phyloP scores from a whole-genome alignment of 306 rosid genomes.

The Dalbergia cultrata region DNA sequence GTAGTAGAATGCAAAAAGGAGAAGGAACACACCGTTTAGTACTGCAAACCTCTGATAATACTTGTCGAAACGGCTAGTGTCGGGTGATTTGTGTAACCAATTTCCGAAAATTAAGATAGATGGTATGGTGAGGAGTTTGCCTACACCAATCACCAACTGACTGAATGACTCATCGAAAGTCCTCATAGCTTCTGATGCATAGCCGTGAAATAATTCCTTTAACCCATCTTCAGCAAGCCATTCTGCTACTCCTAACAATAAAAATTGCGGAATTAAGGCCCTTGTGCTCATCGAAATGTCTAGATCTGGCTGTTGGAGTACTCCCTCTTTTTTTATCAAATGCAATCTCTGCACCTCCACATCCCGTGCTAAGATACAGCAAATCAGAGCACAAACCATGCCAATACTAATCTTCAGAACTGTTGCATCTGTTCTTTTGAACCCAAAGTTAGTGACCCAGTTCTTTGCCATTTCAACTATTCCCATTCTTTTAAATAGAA shows the following conservation, averaged over 20 bases:
- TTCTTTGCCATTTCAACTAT: not conserved
- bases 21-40: not conserved
- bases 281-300: not conserved
- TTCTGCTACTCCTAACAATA: not conserved
- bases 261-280: slow-evolving; percentile 4
- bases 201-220: not conserved
- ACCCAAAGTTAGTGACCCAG: not conserved
- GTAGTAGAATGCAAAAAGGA: not conserved
- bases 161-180: not conserved
- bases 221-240: not conserved
- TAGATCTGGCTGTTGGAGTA: not conserved
- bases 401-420: not conserved
- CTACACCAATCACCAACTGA: not conserved
- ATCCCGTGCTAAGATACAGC: not conserved
- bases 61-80: not conserved
- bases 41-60: slow-evolving; percentile 1
- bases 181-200: not conserved
- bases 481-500: not conserved
- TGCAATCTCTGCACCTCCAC: not conserved
- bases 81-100: not conserved
- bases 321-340: not conserved
- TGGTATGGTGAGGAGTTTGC: not conserved
- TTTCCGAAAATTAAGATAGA: not conserved
- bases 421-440: not conserved
- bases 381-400: not conserved